A percentile compares a stretch with the other conserved stretches of the same genome.
Evolutionary conservation across 1,284 basidiomycete species (phyloP).

Genomic region (Heterobasidion annosum): DNA sequence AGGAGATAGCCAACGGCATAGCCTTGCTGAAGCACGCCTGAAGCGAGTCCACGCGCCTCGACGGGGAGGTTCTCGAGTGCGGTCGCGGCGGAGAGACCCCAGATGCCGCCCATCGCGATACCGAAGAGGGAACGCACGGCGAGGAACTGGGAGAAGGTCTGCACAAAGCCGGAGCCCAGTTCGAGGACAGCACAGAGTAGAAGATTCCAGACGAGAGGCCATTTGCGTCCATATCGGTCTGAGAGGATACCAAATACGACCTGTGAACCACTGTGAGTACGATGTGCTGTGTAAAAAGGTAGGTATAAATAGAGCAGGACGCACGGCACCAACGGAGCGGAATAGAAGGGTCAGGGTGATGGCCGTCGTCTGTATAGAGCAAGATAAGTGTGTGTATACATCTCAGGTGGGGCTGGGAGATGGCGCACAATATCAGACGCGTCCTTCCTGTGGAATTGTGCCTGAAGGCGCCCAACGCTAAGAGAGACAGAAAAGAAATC

Average conservation of each 20-base stretch:
- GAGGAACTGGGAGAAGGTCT: slow-evolving; percentile 61
- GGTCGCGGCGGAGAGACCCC: slow-evolving; percentile 70
- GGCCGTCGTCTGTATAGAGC: slow-evolving; percentile 50
- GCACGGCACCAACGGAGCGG: slow-evolving; percentile 76
- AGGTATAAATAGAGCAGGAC: slow-evolving; percentile 11
- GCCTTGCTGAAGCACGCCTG: slow-evolving; percentile 73
- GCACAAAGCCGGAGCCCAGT: slow-evolving; percentile 70
- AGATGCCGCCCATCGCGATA: slow-evolving; percentile 82
- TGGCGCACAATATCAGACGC: background rate
- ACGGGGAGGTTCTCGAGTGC: slow-evolving; percentile 88
- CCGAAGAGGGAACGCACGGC: slow-evolving; percentile 74
- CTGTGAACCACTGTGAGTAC: slow-evolving; percentile 15
- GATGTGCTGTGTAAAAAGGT: background rate
- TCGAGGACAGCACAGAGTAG: slow-evolving; percentile 68
- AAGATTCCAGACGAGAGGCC: slow-evolving; percentile 80
- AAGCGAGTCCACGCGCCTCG: slow-evolving; percentile 78
- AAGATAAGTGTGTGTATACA: background rate
- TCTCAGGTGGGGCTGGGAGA: background rate
- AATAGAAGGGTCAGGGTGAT: slow-evolving; percentile 93
- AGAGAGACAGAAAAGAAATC: slow-evolving; percentile 6
- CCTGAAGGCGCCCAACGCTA: background rate
- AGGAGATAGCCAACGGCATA: slow-evolving; percentile 44
- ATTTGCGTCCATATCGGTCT: slow-evolving; percentile 88
- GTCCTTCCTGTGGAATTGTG: slow-evolving; percentile 3
- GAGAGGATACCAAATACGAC: slow-evolving; percentile 75